A percentile compares a stretch with the other conserved stretches of the same genome.
Evolutionary conservation across 257 asterid genomes (phyloP).

Genomic region (Solanum pennellii): DNA sequence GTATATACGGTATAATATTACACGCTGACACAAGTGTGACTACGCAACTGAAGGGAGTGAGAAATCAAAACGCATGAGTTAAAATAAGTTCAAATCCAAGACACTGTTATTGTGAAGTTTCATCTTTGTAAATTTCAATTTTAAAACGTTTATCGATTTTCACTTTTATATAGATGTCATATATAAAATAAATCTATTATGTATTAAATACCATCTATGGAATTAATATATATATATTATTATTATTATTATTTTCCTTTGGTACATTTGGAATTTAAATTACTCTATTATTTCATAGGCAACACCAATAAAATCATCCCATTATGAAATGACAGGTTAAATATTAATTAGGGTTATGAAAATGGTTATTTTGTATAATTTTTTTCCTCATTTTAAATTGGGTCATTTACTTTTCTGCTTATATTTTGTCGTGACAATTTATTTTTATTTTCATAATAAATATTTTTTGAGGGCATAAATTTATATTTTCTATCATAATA

Average conservation of each 20-base stretch:
- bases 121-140: too few relatives aligned
- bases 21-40: too few relatives aligned
- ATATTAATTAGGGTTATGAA: not conserved
- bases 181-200: not conserved
- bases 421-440: too few relatives aligned
- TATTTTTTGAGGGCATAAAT: not conserved
- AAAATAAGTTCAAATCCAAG: too few relatives aligned
- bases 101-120: too few relatives aligned
- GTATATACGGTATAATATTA: too few relatives aligned
- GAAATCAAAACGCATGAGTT: too few relatives aligned
- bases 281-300: not conserved
- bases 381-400: not conserved
- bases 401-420: not conserved
- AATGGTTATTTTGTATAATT: not conserved
- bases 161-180: too few relatives aligned
- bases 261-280: not conserved
- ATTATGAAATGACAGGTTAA: not conserved
- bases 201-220: not conserved
- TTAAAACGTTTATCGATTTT: too few relatives aligned
- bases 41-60: too few relatives aligned
- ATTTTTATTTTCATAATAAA: not conserved
- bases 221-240: not conserved
- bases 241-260: not conserved
- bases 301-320: not conserved
- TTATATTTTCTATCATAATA: not conserved